Evolutionary conservation across 2,329 filamentous ascomycete species (phyloP).

Genomic region (Xylaria sp.): DNA sequence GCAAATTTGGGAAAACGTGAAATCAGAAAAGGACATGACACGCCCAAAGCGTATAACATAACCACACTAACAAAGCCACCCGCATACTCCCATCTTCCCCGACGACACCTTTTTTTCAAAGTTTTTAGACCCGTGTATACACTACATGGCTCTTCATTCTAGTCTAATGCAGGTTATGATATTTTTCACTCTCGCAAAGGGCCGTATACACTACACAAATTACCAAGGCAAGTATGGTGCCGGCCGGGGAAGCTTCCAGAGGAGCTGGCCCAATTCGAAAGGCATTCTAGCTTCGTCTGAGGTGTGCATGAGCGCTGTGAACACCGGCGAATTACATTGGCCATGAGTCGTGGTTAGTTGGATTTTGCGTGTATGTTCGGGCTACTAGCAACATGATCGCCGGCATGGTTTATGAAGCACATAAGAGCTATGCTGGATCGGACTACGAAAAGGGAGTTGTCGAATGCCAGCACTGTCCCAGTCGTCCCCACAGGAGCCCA

Average conservation of each 20-base stretch:
- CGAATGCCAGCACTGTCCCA: neutral
- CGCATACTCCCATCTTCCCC: no score
- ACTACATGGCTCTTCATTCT: neutral
- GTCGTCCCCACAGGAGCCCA: neutral
- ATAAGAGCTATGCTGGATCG: neutral
- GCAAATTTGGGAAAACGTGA: neutral
- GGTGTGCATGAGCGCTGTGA: no score
- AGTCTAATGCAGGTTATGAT: neutral
- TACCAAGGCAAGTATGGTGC: no score
- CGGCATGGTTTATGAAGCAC: neutral
- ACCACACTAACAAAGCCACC: neutral
- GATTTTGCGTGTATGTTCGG: no score
- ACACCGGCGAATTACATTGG: no score
- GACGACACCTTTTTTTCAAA: neutral
- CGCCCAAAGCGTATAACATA: neutral
- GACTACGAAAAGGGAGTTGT: neutral
- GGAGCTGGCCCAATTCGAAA: no score
- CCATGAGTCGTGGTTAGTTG: no score
- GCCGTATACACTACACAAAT: no score
- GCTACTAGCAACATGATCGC: neutral
- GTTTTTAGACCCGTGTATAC: neutral
- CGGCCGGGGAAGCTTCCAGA: no score
- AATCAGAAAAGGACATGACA: neutral
- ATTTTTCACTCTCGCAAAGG: neutral
- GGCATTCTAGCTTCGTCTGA: no score